Percentiles rank a stretch among this genome's conserved stretches.
Conservation (phyloP, 345 rosid genomes). For the Geranium brycei region DNA sequence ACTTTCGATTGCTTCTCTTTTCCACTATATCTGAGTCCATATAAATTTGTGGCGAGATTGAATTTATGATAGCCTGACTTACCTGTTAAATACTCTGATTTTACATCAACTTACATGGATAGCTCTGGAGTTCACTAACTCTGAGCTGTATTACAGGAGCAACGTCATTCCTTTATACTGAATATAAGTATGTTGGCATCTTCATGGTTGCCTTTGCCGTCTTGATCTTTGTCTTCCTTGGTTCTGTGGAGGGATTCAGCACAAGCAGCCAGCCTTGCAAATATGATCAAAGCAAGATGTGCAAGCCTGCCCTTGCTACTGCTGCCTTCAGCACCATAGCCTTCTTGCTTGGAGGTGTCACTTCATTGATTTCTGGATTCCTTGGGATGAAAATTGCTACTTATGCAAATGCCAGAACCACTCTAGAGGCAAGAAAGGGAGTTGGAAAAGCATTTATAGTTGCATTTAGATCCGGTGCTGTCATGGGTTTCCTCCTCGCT, state of each 20-base stretch:
- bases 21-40: not conserved
- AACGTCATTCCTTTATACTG: conserved; percentile 43
- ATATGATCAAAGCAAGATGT: conserved; percentile 34
- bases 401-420: conserved; percentile 82
- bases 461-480: conserved; percentile 73
- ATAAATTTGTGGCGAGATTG: not conserved
- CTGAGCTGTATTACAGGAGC: not conserved
- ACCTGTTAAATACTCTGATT: not conserved
- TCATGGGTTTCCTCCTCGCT: conserved; percentile 78
- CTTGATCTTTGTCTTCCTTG: conserved; percentile 51
- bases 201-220: conserved; percentile 49
- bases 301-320: conserved; percentile 84
- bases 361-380: conserved; percentile 76
- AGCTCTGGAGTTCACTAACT: not conserved
- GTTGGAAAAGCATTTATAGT: conserved; percentile 72
- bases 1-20: not conserved
- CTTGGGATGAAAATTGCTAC: conserved; percentile 94
- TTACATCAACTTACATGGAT: no score
- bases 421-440: conserved; percentile 80
- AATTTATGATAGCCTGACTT: not conserved
- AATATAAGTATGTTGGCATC: conserved; percentile 45
- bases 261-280: conserved; percentile 61
- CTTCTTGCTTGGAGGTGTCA: conserved; percentile 60
- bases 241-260: conserved; percentile 62
- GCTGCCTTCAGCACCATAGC: conserved; percentile 69